Base-by-base conservation (phyloP, 148 eudicot genomes). In the Rhododendron kiyosumense region DNA sequence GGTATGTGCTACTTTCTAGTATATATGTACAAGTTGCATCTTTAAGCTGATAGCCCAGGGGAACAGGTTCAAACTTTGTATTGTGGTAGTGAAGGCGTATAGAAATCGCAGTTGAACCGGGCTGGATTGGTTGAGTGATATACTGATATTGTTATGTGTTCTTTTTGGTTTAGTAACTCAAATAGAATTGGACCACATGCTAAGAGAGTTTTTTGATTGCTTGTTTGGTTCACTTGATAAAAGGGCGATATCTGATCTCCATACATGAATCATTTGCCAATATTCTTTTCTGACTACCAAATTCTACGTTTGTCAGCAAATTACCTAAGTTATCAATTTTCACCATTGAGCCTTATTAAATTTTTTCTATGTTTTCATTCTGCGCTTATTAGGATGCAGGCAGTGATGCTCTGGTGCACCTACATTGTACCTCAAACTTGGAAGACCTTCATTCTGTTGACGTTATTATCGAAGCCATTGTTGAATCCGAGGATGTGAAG, bases 381-480 rank as follows among this genome's bases (percentile, higher is more conserved):
- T 77, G n/a, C 48, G 4, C 49, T 61, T 67, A 45, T 51, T 84
- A 92, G 93, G 91, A 59, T 63, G 90, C 52, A 38, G 89, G 92
- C 30, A 78, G 18, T 85, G 94, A 93, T 83, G 94, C 94, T 46
- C 67, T 91, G 43, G 85, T 85, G 63, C 92, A 91, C 77, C 82
- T 96, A 34, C 92, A 80, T 76, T 92, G 91, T 86, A 93, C 96
- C 26, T 86, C 94, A 48, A 90, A 86, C 85, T 82, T 96, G 91
- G 94, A 92, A 79, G 98, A 94, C 84, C 91, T 94, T 89, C 82
- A 67, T 24, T 84, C 92, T 81, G 95, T 93, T 18, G 98, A 96
- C 89, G 74, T 96, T 67, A 91, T 96, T 6, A 88, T 96, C 84
- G 98, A 96, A 93, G 98, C 98, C 36, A 94, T 96, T 86, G 93